These are phyloP conservation scores for Cryptosporidium tyzzeri DNA, from an alignment of 169 alveolate species.

Conservation along the genomic window DNA sequence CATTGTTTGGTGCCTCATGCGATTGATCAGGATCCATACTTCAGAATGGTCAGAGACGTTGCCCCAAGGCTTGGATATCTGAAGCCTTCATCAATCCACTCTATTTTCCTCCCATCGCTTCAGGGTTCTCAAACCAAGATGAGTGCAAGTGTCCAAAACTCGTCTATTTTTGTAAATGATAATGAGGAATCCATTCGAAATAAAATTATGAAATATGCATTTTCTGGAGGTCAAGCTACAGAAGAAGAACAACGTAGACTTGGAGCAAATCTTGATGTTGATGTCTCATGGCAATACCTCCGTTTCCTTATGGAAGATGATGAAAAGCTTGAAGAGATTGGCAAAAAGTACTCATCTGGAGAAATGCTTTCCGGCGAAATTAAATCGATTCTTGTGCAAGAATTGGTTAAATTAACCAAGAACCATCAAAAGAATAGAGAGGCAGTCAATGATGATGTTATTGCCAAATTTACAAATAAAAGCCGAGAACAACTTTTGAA, in stretches of 20 bases:
- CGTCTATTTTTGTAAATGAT: constrained; percentile 95
- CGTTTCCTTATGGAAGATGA: constrained; percentile 94
- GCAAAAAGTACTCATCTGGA: constrained; percentile 94
- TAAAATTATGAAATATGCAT: constrained; percentile 96
- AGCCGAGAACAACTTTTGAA: constrained; percentile 27
- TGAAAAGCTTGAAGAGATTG: constrained; percentile 91
- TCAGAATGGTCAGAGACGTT: constrained; percentile 97
- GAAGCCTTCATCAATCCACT: constrained; percentile 94
- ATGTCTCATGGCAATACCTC: constrained; percentile 96
- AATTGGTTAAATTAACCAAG: constrained; percentile 79
- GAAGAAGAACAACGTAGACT: constrained; percentile 92
- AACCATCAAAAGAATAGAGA: constrained; percentile 51
- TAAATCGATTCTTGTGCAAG: constrained; percentile 89
- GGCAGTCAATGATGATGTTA: not conserved
- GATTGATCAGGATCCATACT: constrained; percentile 99
- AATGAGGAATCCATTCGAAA: constrained; percentile 91
- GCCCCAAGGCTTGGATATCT: constrained; percentile 94
- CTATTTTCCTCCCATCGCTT: constrained; percentile 97
- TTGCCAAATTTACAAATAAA: constrained; percentile 33
- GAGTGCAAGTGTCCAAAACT: constrained; percentile 85
- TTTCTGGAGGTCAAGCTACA: constrained; percentile 96
- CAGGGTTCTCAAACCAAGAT: constrained; percentile 93
- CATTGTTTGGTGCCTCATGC: constrained; percentile 97
- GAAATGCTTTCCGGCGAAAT: constrained; percentile 96
- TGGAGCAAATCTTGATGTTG: constrained; percentile 97